phyloP scores from a whole-genome alignment of 148 eudicot genomes.

The Linanthus parryae region DNA sequence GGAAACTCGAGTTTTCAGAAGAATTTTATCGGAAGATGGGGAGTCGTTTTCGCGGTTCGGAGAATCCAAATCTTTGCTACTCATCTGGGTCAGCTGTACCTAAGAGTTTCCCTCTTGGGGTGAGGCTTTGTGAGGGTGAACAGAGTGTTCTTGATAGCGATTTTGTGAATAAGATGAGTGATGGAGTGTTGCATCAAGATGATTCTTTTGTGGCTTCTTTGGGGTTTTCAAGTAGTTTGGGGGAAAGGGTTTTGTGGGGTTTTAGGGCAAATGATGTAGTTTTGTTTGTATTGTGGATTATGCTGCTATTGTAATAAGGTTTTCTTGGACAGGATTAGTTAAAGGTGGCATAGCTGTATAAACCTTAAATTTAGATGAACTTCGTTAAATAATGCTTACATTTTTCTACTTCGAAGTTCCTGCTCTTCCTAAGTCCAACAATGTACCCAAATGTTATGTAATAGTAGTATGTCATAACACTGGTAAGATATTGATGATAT shows the following conservation, averaged over 20 bases:
- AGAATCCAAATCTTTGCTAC: constrained; percentile 57
- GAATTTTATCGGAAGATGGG: constrained; percentile 51
- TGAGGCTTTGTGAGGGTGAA: constrained; percentile 30
- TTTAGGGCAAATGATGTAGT: not conserved
- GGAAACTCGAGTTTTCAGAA: constrained; percentile 34
- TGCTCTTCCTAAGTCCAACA: too few species aligned
- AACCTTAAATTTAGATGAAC: too few species aligned
- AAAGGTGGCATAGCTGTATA: too few species aligned
- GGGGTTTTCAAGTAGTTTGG: constrained; percentile 11
- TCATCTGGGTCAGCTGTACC: constrained; percentile 9
- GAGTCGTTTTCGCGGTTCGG: constrained; percentile 52
- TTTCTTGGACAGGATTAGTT: too few species aligned
- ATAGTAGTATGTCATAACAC: too few species aligned
- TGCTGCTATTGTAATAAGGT: too few species aligned
- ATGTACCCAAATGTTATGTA: too few species aligned
- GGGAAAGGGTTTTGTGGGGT: constrained; percentile 5
- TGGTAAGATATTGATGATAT: too few species aligned
- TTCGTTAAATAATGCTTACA: too few species aligned
- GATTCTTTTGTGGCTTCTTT: constrained; percentile 16
- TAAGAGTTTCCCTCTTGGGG: constrained; percentile 29
- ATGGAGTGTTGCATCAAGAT: constrained; percentile 1
- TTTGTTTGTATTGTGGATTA: constrained; percentile 5
- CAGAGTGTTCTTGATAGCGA: constrained; percentile 1
- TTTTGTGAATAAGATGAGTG: constrained; percentile 6
- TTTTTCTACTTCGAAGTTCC: too few species aligned